Conservation (phyloP, 2,329 filamentous ascomycete species). For the Aspergillus calidoustus region DNA sequence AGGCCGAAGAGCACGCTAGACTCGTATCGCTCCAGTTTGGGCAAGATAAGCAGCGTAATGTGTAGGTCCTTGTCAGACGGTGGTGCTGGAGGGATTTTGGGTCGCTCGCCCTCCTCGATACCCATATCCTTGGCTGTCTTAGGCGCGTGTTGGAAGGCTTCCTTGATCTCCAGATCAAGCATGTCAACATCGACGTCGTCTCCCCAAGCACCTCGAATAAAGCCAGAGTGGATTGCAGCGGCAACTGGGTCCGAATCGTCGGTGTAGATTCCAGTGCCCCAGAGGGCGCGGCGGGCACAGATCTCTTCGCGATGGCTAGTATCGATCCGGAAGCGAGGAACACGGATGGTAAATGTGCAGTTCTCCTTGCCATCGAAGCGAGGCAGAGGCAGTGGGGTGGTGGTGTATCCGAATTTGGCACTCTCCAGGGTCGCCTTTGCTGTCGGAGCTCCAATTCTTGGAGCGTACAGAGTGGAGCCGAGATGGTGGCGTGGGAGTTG, state of each 20-base stretch:
- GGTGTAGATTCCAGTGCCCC: conserved; percentile 93
- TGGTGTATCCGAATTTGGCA: conserved; percentile 62
- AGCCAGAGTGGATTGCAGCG: conserved; percentile 90
- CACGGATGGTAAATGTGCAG: conserved; percentile 85
- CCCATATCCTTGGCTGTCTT: conserved; percentile 44
- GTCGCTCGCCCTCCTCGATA: conserved; percentile 31
- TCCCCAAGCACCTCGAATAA: conserved; percentile 86
- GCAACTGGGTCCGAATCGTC: conserved; percentile 94
- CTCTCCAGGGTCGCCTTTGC: conserved; percentile 48
- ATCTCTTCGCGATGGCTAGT: conserved; percentile 77
- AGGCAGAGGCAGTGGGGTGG: conserved; percentile 73
- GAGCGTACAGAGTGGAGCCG: conserved; percentile 81
- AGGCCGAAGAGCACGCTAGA: conserved; percentile 79
- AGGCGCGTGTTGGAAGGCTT: conserved; percentile 50
- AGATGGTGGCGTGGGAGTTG: conserved; percentile 77
- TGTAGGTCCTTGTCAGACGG: conserved; percentile 77
- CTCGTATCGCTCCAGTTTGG: conserved; percentile 75
- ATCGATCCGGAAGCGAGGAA: conserved; percentile 78
- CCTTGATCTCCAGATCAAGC: conserved; percentile 61
- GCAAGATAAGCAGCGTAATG: conserved; percentile 83
- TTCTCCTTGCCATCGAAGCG: conserved; percentile 80
- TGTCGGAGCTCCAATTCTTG: conserved; percentile 60
- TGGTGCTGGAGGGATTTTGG: conserved; percentile 52
- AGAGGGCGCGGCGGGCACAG: conserved; percentile 77
- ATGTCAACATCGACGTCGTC: conserved; percentile 74